These are phyloP conservation scores for Arachis hypogaea DNA, from an alignment of 306 rosid genomes.

Conservation along the genomic window DNA sequence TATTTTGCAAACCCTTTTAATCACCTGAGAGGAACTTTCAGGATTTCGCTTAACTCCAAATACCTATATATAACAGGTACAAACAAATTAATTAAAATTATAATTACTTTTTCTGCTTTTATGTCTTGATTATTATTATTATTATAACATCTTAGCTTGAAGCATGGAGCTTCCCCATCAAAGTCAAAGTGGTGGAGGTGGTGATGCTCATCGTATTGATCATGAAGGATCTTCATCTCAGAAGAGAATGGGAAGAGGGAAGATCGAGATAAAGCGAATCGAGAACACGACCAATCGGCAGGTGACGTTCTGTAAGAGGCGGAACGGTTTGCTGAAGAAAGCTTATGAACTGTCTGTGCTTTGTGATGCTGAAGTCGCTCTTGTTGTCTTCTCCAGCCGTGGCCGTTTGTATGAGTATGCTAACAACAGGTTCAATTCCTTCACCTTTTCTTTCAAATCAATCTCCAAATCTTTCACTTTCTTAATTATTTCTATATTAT, in stretches of 20 bases:
- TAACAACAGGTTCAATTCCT: constrained; percentile 64
- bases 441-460: too few relatives aligned
- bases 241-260: constrained; percentile 85
- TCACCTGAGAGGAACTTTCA: constrained; percentile 5
- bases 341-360: constrained; percentile 87
- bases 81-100: too few relatives aligned
- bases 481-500: not conserved
- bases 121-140: too few relatives aligned
- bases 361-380: constrained; percentile 96
- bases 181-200: not conserved
- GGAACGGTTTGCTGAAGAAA: constrained; percentile 89
- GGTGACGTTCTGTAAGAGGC: constrained; percentile 87
- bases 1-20: constrained; percentile 45
- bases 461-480: too few relatives aligned
- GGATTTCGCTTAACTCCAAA: constrained; percentile 8
- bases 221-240: constrained; percentile 71
- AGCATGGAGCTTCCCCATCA: too few relatives aligned
- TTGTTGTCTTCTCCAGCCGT: constrained; percentile 83
- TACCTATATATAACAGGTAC: constrained; percentile 31
- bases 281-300: constrained; percentile 90
- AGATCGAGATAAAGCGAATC: constrained; percentile 83
- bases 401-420: constrained; percentile 96
- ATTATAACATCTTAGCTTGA: too few relatives aligned
- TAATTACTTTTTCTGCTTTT: not conserved
- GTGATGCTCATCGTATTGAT: constrained; percentile 35